Conservation (phyloP, 148 eudicot species). For the Vaccinium myrtillus region DNA sequence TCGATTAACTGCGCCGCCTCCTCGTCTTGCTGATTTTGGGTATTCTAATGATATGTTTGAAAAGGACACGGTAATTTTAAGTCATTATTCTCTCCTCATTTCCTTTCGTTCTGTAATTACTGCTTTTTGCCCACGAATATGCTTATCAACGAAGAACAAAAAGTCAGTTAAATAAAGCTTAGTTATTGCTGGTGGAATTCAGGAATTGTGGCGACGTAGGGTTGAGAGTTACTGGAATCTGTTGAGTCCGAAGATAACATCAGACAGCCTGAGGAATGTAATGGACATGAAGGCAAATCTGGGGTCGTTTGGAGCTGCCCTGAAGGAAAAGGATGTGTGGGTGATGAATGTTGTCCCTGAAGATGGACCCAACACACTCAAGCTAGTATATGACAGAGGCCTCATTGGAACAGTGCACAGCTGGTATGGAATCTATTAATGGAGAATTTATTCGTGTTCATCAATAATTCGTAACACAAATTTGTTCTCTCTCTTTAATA, state of each 20-base stretch:
- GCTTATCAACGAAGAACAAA: not conserved
- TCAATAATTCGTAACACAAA: not conserved
- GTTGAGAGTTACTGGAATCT: constrained; percentile 86
- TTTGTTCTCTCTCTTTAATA: too few species aligned
- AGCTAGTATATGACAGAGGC: constrained; percentile 87
- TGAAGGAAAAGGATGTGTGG: constrained; percentile 93
- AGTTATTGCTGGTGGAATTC: constrained; percentile 21
- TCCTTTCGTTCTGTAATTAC: not conserved
- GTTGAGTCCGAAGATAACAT: constrained; percentile 64
- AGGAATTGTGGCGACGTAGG: constrained; percentile 84
- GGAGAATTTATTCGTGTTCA: not conserved
- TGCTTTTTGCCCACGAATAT: constrained; percentile 1
- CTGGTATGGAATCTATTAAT: constrained; percentile 53
- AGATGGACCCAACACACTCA: constrained; percentile 97
- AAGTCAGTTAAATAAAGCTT: not conserved
- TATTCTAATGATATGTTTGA: constrained; percentile 74
- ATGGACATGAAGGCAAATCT: constrained; percentile 98
- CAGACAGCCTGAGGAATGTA: constrained; percentile 74
- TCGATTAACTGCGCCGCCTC: constrained; percentile 87
- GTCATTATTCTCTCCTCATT: not conserved
- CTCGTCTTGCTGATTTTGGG: constrained; percentile 97
- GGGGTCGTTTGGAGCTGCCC: constrained; percentile 96
- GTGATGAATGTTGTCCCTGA: constrained; percentile 96
- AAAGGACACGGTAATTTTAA: constrained; percentile 72
- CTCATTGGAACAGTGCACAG: constrained; percentile 80